These are phyloP conservation scores for Coemansia brasiliensis DNA, from an alignment of 192 early-diverging fungal species.

Conservation along the genomic window DNA sequence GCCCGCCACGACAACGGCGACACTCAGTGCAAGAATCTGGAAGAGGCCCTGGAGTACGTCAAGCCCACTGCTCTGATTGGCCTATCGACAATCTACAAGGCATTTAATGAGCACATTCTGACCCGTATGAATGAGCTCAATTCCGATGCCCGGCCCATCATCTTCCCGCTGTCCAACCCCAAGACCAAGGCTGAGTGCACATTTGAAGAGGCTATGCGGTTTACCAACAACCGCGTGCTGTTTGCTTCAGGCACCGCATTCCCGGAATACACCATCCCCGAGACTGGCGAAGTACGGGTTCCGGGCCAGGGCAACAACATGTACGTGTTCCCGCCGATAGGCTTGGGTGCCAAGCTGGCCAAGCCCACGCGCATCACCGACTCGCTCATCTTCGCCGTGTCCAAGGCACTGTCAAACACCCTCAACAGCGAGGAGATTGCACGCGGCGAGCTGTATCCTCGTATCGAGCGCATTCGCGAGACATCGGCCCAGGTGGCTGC, in stretches of 20 bases:
- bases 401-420: conserved; percentile 75
- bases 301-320: conserved; percentile 94
- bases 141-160: conserved; percentile 65
- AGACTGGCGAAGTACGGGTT: conserved; percentile 39
- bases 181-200: conserved; percentile 91
- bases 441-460: conserved; percentile 80
- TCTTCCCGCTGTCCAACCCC: conserved; percentile 92
- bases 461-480: conserved; percentile 81
- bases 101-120: conserved; percentile 74
- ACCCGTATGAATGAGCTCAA: conserved; percentile 74
- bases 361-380: conserved; percentile 71
- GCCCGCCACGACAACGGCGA: conserved; percentile 83
- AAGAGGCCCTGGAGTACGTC: conserved; percentile 81
- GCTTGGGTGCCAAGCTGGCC: conserved; percentile 80
- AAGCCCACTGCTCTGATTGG: conserved; percentile 90
- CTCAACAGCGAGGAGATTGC: conserved; percentile 68
- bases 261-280: conserved; percentile 70
- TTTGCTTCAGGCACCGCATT: conserved; percentile 97
- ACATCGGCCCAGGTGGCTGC: conserved; percentile 79
- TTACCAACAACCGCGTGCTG: conserved; percentile 83
- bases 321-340: conserved; percentile 97
- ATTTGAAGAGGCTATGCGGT: conserved; percentile 85
- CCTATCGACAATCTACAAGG: conserved; percentile 74
- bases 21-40: conserved; percentile 70
- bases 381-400: conserved; percentile 77